These are phyloP conservation scores for Thymus mandschuricus DNA, from an alignment of 257 asterid species.

Conservation along the genomic window DNA sequence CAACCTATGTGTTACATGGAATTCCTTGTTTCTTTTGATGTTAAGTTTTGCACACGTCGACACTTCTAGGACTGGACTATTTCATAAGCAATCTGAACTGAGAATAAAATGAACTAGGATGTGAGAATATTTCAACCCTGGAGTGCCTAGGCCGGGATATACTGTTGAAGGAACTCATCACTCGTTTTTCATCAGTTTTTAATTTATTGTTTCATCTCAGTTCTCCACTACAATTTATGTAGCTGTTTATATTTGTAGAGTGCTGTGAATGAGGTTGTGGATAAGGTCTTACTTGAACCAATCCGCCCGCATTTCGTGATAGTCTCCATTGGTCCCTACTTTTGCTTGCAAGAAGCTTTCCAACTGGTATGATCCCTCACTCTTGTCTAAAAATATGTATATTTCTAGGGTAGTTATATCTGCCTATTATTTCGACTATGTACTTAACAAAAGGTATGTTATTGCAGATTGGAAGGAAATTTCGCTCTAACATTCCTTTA, in stretches of 20 bases:
- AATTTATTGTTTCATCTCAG: slow-evolving; percentile 8
- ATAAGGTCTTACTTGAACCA: slow-evolving; percentile 68
- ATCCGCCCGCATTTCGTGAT: slow-evolving; percentile 82
- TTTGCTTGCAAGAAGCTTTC: slow-evolving; percentile 46
- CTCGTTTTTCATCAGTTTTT: neutral
- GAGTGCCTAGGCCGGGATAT: neutral
- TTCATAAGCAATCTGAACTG: too few relatives aligned
- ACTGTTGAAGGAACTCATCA: slow-evolving; percentile 10
- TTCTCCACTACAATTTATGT: slow-evolving; percentile 25
- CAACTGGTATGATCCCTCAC: slow-evolving; percentile 45
- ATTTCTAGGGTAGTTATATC: neutral
- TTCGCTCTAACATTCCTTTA: slow-evolving; percentile 60
- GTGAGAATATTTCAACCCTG: neutral
- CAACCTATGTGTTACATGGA: neutral
- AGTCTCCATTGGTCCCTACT: slow-evolving; percentile 62
- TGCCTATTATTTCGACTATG: slow-evolving; percentile 18
- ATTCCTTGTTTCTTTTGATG: neutral
- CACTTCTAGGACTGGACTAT: slow-evolving; percentile 15
- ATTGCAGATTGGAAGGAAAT: slow-evolving; percentile 57
- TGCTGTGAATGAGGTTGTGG: slow-evolving; percentile 75
- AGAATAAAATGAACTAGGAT: too few relatives aligned
- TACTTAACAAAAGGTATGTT: slow-evolving; percentile 26
- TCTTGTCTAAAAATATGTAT: neutral
- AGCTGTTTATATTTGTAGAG: slow-evolving; percentile 43
- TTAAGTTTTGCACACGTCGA: neutral